Evolutionary conservation across 2,329 filamentous ascomycete species (phyloP).

Genomic region (Lecanicillium sp.): DNA sequence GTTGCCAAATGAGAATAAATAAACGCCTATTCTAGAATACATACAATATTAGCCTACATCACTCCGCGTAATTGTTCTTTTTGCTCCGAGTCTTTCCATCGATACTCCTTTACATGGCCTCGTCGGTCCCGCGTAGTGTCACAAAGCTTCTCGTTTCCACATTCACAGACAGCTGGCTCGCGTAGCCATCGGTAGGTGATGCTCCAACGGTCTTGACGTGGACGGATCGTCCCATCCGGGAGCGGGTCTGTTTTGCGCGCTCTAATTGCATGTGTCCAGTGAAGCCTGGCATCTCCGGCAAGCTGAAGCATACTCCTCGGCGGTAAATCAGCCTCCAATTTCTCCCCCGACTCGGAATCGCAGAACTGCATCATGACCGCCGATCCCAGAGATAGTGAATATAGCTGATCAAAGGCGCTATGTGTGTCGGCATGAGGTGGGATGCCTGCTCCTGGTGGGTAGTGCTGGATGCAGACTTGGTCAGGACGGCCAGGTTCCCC

Average conservation of each 20-base stretch:
- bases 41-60: too few species aligned
- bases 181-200: slow-evolving; percentile 48
- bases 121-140: slow-evolving; percentile 40
- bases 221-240: slow-evolving; percentile 35
- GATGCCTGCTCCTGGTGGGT: slow-evolving; percentile 51
- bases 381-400: slow-evolving; percentile 34
- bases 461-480: slow-evolving; percentile 54
- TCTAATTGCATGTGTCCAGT: slow-evolving; percentile 50
- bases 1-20: too few species aligned
- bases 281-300: slow-evolving; percentile 39
- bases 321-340: slow-evolving; percentile 36
- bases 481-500: slow-evolving; percentile 38
- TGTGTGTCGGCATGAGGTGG: slow-evolving; percentile 56
- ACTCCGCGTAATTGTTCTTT: too few species aligned
- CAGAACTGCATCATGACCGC: slow-evolving; percentile 38
- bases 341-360: slow-evolving; percentile 17
- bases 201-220: slow-evolving; percentile 41
- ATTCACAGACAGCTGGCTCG: slow-evolving; percentile 37
- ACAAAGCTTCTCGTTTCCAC: slow-evolving; percentile 40
- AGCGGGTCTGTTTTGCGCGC: slow-evolving; percentile 44
- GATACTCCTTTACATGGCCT: slow-evolving; percentile 41
- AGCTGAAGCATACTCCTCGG: slow-evolving; percentile 45
- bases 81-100: slow-evolving; percentile 29
- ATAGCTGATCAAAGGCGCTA: slow-evolving; percentile 35
- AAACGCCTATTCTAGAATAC: too few species aligned